Percentiles rank a stretch among this genome's conserved stretches.
Evolutionary conservation across 495 filamentous ascomycete genomes (phyloP).

Genomic region (Rusavskia elegans): DNA sequence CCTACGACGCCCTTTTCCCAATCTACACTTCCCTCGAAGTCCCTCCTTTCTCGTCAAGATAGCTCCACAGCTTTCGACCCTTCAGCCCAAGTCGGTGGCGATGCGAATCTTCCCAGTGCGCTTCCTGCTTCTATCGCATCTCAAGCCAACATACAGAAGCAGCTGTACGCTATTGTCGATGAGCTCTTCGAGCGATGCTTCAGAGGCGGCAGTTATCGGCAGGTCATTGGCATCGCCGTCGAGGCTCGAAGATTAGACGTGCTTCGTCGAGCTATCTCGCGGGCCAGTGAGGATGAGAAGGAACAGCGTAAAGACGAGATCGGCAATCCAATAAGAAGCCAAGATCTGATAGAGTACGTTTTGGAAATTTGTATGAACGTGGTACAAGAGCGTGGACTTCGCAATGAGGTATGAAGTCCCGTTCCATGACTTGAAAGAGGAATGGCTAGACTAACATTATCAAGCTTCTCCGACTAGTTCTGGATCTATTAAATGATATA

Average conservation of each 20-base stretch:
- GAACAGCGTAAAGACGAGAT: conserved; percentile 37
- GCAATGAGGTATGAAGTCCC: conserved; percentile 46
- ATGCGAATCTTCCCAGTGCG: conserved; percentile 33
- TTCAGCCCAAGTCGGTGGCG: conserved; percentile 31
- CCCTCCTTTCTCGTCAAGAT: conserved; percentile 71
- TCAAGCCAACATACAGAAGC: conserved; percentile 43
- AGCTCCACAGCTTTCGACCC: conserved; percentile 40
- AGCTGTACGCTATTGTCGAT: conserved; percentile 68
- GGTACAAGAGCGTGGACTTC: conserved; percentile 80
- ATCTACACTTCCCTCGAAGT: conserved; percentile 77
- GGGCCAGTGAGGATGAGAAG: conserved; percentile 67
- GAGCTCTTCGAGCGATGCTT: conserved; percentile 86
- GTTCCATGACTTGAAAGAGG: neutral
- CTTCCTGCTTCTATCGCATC: conserved; percentile 38
- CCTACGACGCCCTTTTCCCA: conserved; percentile 91
- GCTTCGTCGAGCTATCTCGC: conserved; percentile 70
- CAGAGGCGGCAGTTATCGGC: conserved; percentile 70
- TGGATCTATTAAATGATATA: conserved; percentile 77
- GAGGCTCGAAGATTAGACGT: conserved; percentile 89
- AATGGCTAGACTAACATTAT: conserved; percentile 17
- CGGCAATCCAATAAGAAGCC: conserved; percentile 41
- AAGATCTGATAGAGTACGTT: conserved; percentile 94
- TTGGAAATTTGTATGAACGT: conserved; percentile 94
- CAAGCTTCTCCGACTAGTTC: conserved; percentile 70
- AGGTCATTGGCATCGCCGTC: conserved; percentile 97